Conservation (phyloP, 176 grass and related monocot genomes). For the Aechmea fasciata region DNA sequence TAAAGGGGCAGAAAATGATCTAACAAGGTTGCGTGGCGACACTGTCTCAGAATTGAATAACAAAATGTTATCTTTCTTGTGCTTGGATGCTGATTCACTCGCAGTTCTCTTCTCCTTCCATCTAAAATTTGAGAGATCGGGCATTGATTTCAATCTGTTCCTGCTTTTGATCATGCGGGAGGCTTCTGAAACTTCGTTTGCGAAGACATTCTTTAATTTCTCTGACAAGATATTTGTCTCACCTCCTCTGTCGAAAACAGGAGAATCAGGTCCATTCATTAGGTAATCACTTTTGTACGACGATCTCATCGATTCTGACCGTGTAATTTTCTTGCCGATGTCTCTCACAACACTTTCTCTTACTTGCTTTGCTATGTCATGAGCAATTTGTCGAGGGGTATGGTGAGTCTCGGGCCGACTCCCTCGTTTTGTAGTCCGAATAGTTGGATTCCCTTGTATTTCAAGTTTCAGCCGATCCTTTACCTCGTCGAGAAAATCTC, state of each 20-base stretch:
- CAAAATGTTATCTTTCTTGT: background rate
- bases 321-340: conserved; percentile 25
- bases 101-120: background rate
- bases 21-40: conserved; percentile 27
- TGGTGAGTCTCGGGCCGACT: conserved; percentile 6
- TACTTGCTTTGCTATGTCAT: conserved; percentile 41
- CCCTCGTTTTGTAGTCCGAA: background rate
- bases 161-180: conserved; percentile 17
- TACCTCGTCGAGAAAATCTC: conserved; percentile 55
- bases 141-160: conserved; percentile 31
- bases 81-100: background rate
- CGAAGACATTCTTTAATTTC: conserved; percentile 31
- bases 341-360: conserved; percentile 42
- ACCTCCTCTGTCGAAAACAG: conserved; percentile 8
- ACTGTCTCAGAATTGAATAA: background rate
- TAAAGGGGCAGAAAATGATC: conserved; percentile 68
- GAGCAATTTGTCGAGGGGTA: conserved; percentile 30
- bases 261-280: too few relatives aligned
- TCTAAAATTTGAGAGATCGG: conserved; percentile 25
- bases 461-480: conserved; percentile 38
- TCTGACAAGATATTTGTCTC: conserved; percentile 22
- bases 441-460: conserved; percentile 22
- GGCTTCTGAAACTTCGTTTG: conserved; percentile 13
- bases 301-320: conserved; percentile 47
- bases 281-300: background rate